Evolutionary conservation across 163 green algal genomes (phyloP).

Genomic region (Prototheca cutis): DNA sequence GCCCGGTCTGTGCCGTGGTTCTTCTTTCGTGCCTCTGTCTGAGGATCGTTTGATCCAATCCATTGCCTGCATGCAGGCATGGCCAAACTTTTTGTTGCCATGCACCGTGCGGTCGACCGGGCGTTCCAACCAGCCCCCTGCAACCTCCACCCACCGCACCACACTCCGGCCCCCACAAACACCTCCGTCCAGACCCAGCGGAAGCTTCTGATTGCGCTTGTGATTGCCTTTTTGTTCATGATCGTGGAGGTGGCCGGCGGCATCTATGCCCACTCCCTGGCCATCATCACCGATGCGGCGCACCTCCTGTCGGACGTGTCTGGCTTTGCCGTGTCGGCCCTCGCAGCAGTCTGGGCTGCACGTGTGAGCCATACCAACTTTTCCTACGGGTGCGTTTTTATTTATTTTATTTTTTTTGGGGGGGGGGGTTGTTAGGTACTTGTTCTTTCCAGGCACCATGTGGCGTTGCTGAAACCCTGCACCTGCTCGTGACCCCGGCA

Average conservation of each 20-base stretch:
- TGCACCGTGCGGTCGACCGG: background rate
- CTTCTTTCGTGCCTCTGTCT: no score
- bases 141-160: background rate
- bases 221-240: conserved; percentile 76
- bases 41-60: no score
- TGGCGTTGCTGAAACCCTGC: no score
- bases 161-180: background rate
- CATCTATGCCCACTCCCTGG: conserved; percentile 68
- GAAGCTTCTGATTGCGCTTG: conserved; percentile 61
- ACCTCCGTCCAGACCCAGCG: conserved; percentile 36
- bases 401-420: background rate
- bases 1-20: no score
- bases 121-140: background rate
- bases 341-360: conserved; percentile 54
- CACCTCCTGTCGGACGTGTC: conserved; percentile 87
- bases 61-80: no score
- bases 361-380: conserved; percentile 35
- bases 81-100: no score
- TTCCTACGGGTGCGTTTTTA: conserved; percentile 1
- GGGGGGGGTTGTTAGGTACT: background rate
- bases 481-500: background rate
- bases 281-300: conserved; percentile 88
- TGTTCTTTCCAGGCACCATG: no score
- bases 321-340: conserved; percentile 72
- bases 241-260: conserved; percentile 63